A percentile compares a stretch with the other conserved stretches of the same genome.
These are phyloP conservation scores for Omphalea diandra DNA, from an alignment of 441 rosid species.

Conservation along the genomic window DNA sequence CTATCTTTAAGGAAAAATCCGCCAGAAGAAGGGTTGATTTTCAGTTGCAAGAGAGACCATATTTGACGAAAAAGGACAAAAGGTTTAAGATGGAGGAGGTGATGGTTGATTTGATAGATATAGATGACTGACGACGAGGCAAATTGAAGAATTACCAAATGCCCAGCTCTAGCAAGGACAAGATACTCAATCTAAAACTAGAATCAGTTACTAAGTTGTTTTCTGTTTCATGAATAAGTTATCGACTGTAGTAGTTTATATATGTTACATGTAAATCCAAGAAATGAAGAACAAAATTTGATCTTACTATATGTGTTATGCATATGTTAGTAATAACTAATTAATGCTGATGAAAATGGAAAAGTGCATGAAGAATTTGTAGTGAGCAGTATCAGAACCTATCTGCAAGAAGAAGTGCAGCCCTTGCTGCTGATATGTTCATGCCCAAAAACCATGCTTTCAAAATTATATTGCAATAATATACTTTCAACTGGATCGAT, in stretches of 20 bases:
- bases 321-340: no score
- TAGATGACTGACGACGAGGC: no score
- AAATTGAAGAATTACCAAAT: no score
- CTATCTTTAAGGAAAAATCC: no score
- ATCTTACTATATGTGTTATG: no score
- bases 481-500: neutral
- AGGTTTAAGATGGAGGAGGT: neutral
- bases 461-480: neutral
- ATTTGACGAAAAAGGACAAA: neutral
- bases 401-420: conserved; percentile 11
- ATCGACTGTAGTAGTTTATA: no score
- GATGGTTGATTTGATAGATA: no score
- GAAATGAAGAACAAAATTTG: neutral
- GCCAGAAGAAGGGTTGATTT: no score
- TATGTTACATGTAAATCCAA: no score
- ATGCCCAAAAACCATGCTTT: conserved; percentile 29
- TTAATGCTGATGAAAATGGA: neutral
- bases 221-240: no score
- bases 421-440: conserved; percentile 27
- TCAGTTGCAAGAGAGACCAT: neutral
- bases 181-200: no score
- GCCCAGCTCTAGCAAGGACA: neutral
- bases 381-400: neutral
- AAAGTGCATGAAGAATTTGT: neutral
- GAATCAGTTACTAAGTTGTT: no score